phyloP scores from a whole-genome alignment of 257 asterid species.

The Handroanthus guayacan region DNA sequence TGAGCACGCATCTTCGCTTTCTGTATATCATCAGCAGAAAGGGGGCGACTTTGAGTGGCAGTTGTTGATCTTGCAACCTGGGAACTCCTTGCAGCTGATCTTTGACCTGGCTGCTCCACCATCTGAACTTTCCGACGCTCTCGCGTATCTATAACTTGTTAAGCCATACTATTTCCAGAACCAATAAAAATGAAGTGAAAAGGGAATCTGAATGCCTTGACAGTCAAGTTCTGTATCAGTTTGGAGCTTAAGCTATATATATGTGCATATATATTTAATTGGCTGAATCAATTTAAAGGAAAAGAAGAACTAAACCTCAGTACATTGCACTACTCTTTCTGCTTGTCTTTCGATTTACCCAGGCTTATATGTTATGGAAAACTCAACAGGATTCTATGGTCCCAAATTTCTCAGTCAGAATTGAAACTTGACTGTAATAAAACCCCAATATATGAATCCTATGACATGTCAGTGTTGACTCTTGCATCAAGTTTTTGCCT shows the following conservation, averaged over 20 bases:
- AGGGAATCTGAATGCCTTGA: not conserved
- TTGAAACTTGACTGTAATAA: not conserved
- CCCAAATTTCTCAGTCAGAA: not conserved
- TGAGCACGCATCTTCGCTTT: conserved; percentile 98
- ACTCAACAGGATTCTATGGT: not conserved
- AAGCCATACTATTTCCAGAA: conserved; percentile 53
- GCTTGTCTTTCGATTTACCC: not conserved
- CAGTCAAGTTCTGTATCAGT: not conserved
- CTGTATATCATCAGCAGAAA: conserved; percentile 99
- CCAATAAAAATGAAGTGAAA: conserved; percentile 23
- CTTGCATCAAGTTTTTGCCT: not conserved
- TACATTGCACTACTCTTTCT: conserved; percentile 5
- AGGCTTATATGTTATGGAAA: not conserved
- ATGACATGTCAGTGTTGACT: not conserved
- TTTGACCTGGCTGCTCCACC: conserved; percentile 94
- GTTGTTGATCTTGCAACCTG: conserved; percentile 67
- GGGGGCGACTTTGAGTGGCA: conserved; percentile 86
- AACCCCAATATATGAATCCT: not conserved
- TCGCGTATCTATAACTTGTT: conserved; percentile 66
- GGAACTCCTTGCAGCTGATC: conserved; percentile 61
- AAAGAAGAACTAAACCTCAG: not conserved
- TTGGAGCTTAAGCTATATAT: conserved; percentile 15
- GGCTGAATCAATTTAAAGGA: not conserved
- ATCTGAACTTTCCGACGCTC: conserved; percentile 88
- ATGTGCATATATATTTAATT: not conserved